phyloP scores from a whole-genome alignment of 305 asterid genomes.

The Rubia peregrina region DNA sequence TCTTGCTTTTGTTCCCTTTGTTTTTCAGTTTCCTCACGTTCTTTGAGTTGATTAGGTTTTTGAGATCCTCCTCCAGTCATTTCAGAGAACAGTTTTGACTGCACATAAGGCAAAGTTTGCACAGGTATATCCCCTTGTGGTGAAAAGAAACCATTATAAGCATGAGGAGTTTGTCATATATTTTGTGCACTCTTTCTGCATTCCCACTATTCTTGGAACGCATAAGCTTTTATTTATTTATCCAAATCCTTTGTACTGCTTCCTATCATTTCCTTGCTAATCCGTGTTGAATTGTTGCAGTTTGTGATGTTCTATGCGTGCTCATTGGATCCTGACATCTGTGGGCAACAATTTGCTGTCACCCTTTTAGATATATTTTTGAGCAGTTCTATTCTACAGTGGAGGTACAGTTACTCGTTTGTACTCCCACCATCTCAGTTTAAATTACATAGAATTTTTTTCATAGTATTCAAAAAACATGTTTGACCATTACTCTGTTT shows the following conservation, averaged over 20 bases:
- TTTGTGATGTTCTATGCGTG: conserved; percentile 91
- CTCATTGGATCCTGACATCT: conserved; percentile 83
- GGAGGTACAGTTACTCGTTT: conserved; percentile 45
- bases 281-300: conserved; percentile 35
- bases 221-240: background rate
- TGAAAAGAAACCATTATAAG: background rate
- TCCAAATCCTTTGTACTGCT: background rate
- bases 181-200: conserved; percentile 1
- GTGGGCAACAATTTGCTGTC: conserved; percentile 56
- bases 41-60: conserved; percentile 51
- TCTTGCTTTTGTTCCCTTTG: conserved; percentile 9
- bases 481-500: too few species aligned
- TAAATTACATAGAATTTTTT: too few species aligned
- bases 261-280: background rate
- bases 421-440: too few species aligned
- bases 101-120: conserved; percentile 86
- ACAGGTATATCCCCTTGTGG: conserved; percentile 48
- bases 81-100: conserved; percentile 72
- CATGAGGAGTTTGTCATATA: background rate
- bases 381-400: conserved; percentile 38
- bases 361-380: conserved; percentile 45
- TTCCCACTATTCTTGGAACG: background rate
- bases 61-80: conserved; percentile 71
- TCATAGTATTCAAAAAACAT: too few species aligned
- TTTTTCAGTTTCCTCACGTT: conserved; percentile 17